Percentiles rank a stretch among this genome's conserved stretches.
These are phyloP conservation scores for Russula abietina DNA, from an alignment of 768 basidiomycete species.

Conservation along the genomic window DNA sequence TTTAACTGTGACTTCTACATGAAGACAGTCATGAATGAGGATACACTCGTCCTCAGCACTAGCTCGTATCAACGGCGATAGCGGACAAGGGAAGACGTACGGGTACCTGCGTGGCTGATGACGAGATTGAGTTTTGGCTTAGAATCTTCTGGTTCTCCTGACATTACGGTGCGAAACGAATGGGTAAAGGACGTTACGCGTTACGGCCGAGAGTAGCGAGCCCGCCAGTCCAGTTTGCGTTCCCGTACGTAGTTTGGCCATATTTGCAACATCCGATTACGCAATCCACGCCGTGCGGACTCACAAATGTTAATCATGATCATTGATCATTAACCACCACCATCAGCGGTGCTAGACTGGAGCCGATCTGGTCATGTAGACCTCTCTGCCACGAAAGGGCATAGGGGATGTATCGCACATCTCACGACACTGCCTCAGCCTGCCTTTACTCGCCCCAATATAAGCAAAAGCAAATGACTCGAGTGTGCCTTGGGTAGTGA, in stretches of 20 bases:
- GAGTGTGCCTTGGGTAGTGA: not conserved
- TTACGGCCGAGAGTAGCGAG: not conserved
- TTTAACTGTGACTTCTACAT: conserved; percentile 18
- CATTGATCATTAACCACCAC: too few relatives aligned
- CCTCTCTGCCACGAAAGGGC: not conserved
- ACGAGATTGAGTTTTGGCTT: conserved; percentile 24
- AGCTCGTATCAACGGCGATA: not conserved
- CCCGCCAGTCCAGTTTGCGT: too few relatives aligned
- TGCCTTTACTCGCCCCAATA: not conserved
- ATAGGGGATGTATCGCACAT: not conserved
- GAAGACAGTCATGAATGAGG: not conserved
- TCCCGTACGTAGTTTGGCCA: not conserved
- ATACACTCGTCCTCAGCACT: not conserved
- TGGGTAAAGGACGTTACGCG: not conserved
- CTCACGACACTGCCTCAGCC: not conserved
- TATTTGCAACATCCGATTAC: not conserved
- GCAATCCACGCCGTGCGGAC: too few relatives aligned
- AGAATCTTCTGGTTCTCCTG: conserved; percentile 18
- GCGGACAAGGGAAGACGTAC: not conserved
- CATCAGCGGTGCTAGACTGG: too few relatives aligned
- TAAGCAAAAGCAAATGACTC: not conserved
- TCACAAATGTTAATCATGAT: too few relatives aligned
- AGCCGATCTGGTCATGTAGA: not conserved
- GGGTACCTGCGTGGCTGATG: conserved; percentile 17
- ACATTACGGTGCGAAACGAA: conserved; percentile 1